Percentiles rank a stretch among this genome's conserved stretches.
Conservation (phyloP, 73 alveolate genomes). For the Symbiodinium natans region DNA sequence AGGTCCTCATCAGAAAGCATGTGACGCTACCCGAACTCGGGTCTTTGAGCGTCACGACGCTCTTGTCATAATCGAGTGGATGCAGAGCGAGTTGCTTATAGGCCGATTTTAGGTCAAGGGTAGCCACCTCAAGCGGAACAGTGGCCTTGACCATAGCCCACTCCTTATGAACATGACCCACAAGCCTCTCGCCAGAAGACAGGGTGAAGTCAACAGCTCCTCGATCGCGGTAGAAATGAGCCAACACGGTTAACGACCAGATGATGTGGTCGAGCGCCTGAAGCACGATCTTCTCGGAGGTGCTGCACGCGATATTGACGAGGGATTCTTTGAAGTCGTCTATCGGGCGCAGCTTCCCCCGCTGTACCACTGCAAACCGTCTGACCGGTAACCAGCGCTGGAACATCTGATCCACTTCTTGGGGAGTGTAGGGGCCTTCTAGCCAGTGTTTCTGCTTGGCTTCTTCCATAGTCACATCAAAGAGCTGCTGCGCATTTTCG, state of each 20-base stretch:
- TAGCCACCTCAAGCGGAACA: neutral
- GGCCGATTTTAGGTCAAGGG: neutral
- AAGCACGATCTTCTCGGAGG: neutral
- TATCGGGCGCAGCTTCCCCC: neutral
- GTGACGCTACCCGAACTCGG: neutral
- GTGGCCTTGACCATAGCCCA: neutral
- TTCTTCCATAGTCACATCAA: neutral
- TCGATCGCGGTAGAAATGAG: neutral
- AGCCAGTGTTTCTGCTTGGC: neutral
- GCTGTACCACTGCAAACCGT: neutral
- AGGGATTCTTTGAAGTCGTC: slow-evolving; percentile 1
- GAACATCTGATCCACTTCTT: neutral
- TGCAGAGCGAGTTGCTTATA: neutral
- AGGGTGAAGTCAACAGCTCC: neutral
- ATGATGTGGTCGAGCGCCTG: neutral
- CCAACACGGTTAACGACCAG: neutral
- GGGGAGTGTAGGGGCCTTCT: neutral
- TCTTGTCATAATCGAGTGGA: neutral
- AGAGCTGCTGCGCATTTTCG: neutral
- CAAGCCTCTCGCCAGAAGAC: neutral
- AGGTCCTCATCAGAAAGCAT: neutral
- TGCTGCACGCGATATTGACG: neutral
- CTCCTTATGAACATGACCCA: neutral
- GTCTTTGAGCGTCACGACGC: neutral
- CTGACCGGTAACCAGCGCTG: neutral